Conservation (phyloP, 495 filamentous ascomycete genomes). For the Parathielavia hyrcaniae region DNA sequence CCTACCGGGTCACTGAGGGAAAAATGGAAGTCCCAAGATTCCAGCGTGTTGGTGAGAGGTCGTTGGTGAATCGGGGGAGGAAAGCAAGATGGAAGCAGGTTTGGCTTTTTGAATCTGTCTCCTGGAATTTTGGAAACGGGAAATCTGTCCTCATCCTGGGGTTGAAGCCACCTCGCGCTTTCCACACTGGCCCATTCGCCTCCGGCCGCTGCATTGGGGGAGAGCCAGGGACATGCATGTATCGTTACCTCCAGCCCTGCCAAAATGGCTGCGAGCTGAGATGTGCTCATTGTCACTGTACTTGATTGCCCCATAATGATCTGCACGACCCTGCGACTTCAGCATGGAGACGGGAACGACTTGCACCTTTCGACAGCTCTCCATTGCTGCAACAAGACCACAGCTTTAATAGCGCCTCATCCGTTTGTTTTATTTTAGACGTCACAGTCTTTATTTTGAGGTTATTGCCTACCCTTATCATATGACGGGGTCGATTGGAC, state of each 20-base stretch:
- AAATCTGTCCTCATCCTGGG: constrained; percentile 34
- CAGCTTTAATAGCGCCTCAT: no score
- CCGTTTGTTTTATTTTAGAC: no score
- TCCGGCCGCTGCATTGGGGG: constrained; percentile 7
- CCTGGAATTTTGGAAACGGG: constrained; percentile 21
- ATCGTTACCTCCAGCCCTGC: constrained; percentile 11
- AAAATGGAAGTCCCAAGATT: constrained; percentile 1
- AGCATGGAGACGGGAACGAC: background rate
- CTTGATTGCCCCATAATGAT: background rate
- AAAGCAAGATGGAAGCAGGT: constrained; percentile 4
- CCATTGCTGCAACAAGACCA: background rate
- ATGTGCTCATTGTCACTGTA: background rate
- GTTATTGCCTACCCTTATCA: background rate
- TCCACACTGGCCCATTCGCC: constrained; percentile 17
- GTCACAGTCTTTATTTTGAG: background rate
- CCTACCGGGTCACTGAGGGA: constrained; percentile 5
- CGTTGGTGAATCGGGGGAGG: constrained; percentile 8
- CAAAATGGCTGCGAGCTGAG: background rate
- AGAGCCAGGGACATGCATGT: background rate
- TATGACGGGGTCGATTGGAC: background rate
- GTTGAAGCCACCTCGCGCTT: constrained; percentile 26
- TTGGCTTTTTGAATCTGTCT: constrained; percentile 10
- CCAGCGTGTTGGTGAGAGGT: background rate
- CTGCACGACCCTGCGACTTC: background rate
- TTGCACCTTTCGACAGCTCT: constrained; percentile 1